Evolutionary conservation across 2,329 filamentous ascomycete species (phyloP), one percentile per base, ranked within the genome.

Genomic region (Mycogone perniciosa): DNA sequence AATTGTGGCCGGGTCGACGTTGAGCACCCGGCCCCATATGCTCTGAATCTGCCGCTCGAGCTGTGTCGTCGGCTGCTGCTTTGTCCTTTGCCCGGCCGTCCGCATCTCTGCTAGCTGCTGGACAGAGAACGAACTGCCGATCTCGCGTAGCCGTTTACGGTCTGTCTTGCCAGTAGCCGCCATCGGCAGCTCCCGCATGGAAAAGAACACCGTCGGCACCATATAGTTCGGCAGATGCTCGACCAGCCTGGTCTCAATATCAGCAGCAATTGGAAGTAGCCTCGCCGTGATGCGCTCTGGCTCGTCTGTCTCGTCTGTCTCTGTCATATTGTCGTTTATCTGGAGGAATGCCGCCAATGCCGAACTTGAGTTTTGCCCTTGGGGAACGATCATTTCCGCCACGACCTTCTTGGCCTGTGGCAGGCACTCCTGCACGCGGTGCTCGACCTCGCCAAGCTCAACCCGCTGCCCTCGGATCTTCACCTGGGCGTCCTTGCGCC

Each of bases 21-120:
- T 63, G 4, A 70, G 60, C 5, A 68, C 51, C 27, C 61, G 59
- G 29, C 51, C 46, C 67, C 67, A 70, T 29, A 63, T 46, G 27
- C 20, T 13, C 35, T 34, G 46, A 13, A 48, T 7, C 4, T 10
- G 11, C 2, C 11, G 11, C 20, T 48, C 46, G 6, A 41, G 13
- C 5, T 41, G 20, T 20, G 48, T 45, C n/a, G 5, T 38, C 13
- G 48, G 48, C 26, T 38, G 6, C 29, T 30, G 34, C 31, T 48
- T 48, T 30, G 29, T 3, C 11, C 42, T 11, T 44, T 7, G 7
- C 31, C 26, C 20, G 11, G 27, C 29, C 13, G 35, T 42, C 11
- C 38, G 20, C 20, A 9, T 11, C 4, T 20, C 11, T 11, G 30
- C 46, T 5, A 48, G 6, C 29, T 42, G 9, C 11, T 48, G 9